Evolutionary conservation across 441 rosid species (phyloP), one percentile per base, ranked within the genome.

Genomic region (Adansonia grandidieri): DNA sequence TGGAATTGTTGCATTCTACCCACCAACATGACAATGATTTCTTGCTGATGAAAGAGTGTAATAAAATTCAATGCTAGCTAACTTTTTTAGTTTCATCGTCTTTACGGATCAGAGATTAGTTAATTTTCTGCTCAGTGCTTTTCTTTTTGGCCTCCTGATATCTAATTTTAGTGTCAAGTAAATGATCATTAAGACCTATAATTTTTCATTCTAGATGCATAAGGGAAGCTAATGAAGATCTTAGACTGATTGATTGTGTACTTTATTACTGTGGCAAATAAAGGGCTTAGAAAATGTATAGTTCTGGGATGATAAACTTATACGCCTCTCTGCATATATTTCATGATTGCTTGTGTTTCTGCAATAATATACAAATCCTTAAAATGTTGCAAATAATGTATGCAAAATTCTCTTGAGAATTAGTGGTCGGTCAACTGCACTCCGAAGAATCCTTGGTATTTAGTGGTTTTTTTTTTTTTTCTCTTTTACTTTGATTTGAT

Each of bases 181-280:
- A 69, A 70, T 22, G 19, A 48, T 48, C 13, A 20, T 15, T 48
- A 13, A 15, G 1, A 62, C 67, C 67, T 62, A 11, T 62, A 28
- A 1, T 32, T 53, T 70, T 71, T 53, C 62, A 53, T 28, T n/a
- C 24, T 71, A 9, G 61, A 71, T 71, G 61, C 24, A 24, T 28
- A 53, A 32, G 62, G 58, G 47, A 71, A 28, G 74, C 24, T 53
- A 51, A 51, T 53, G 61, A 51, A n/a, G 61, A 50, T 71, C 74
- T 15, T 71, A 71, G 24, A 71, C 28, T 53, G 4, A 32, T 53
- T 5, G 28, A 71, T 71, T 9, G 47, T 47, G 48, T 53, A 32
- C 62, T 28, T 15, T 15, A 28, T 32, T 32, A 62, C 44, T 0
- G 9, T 71, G 75, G 45, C 8, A 71, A 32, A 71, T 62, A 14